phyloP scores from a whole-genome alignment of 129 eudicot species.

The Artemisia annua region DNA sequence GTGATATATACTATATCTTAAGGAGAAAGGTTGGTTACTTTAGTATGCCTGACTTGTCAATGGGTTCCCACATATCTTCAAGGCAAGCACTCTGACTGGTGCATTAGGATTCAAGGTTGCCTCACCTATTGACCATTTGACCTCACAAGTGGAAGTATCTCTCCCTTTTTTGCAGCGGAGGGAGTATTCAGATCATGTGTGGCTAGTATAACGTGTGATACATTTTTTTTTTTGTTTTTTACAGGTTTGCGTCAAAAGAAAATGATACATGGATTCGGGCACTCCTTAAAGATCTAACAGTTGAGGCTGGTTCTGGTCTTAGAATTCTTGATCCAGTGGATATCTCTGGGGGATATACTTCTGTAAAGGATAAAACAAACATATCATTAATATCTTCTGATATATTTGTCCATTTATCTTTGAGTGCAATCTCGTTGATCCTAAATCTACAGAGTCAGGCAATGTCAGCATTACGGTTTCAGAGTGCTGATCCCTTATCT shows the following conservation, averaged over 20 bases:
- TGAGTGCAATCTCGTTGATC: constrained; percentile 81
- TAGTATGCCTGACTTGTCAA: not conserved
- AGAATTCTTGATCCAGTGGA: constrained; percentile 93
- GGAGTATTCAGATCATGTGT: not conserved
- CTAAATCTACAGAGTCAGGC: constrained; percentile 92
- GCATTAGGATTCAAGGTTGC: not conserved
- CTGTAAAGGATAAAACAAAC: constrained; percentile 89
- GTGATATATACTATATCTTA: not conserved
- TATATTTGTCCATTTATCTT: constrained; percentile 76
- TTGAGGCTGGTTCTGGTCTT: constrained; percentile 99
- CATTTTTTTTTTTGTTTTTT: not conserved
- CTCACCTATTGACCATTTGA: not conserved
- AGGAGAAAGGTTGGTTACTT: not conserved
- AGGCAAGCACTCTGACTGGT: not conserved
- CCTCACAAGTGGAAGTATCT: not conserved
- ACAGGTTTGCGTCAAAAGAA: constrained; percentile 94
- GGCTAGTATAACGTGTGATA: constrained; percentile 3
- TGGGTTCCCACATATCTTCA: not conserved
- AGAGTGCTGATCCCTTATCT: constrained; percentile 78
- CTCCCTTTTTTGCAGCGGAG: not conserved
- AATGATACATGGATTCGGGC: constrained; percentile 93
- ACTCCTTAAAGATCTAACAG: constrained; percentile 72
- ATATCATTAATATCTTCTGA: constrained; percentile 78
- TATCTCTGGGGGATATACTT: constrained; percentile 91
- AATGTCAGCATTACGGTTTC: constrained; percentile 68